Evolutionary conservation across 1,284 basidiomycete species (phyloP).

Genomic region (Cystobasidium slooffiae): DNA sequence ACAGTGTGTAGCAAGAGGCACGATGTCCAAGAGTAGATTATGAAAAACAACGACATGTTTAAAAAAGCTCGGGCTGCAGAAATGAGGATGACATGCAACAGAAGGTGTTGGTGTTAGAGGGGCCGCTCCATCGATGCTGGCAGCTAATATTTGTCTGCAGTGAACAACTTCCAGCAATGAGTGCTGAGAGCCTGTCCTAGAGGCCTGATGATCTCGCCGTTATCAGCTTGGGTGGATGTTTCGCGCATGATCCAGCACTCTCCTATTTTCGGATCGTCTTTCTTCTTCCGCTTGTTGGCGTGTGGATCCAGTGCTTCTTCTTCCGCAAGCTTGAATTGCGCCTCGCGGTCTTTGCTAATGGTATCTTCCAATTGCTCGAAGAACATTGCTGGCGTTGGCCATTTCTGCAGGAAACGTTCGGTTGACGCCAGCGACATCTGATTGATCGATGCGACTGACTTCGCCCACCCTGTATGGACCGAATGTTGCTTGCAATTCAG

Average conservation of each 20-base stretch:
- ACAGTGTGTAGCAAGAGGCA: not conserved
- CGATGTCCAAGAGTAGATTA: not conserved
- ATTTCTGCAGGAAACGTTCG: conserved; percentile 26
- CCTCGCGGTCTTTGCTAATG: not conserved
- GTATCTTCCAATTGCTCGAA: conserved; percentile 18
- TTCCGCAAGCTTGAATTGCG: not conserved
- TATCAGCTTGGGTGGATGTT: conserved; percentile 10
- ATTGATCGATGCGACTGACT: conserved; percentile 40
- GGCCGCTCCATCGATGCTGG: not conserved
- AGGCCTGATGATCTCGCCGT: conserved; percentile 19
- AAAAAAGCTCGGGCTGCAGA: too few relatives aligned
- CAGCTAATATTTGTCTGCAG: conserved; percentile 24
- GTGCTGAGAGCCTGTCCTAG: conserved; percentile 42
- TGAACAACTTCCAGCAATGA: conserved; percentile 39
- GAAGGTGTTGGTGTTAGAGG: not conserved
- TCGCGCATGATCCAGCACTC: conserved; percentile 43
- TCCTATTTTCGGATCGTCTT: conserved; percentile 19
- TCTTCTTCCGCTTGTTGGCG: conserved; percentile 23
- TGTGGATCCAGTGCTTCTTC: conserved; percentile 13
- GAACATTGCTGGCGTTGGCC: conserved; percentile 22
- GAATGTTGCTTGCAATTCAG: conserved; percentile 36
- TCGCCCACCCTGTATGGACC: conserved; percentile 32
- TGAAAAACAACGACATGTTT: too few relatives aligned
- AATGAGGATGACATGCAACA: not conserved
- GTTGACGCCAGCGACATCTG: conserved; percentile 30